A percentile compares a stretch with the other conserved stretches of the same genome.
These are phyloP conservation scores for Lumnitzera racemosa DNA, from an alignment of 345 rosid species.

Conservation along the genomic window DNA sequence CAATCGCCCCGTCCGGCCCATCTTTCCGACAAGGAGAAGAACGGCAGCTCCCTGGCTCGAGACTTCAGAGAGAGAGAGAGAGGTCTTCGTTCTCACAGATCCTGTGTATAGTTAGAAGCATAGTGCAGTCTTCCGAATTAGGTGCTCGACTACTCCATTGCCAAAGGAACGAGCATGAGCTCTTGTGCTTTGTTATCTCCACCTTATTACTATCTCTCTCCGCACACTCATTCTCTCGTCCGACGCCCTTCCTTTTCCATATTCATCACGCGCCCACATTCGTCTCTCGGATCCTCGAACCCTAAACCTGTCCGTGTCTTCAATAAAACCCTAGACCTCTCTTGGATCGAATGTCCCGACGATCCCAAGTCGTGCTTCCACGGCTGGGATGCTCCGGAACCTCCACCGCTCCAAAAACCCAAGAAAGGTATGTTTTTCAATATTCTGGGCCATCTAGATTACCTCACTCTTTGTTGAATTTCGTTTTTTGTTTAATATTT, in stretches of 20 bases:
- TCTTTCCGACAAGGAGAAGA: no score
- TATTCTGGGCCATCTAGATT: neutral
- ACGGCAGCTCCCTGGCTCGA: no score
- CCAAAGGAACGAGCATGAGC: neutral
- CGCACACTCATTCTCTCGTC: slow-evolving; percentile 16
- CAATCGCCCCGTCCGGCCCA: no score
- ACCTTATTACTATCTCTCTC: slow-evolving; percentile 18
- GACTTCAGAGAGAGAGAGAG: no score
- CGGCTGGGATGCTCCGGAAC: slow-evolving; percentile 54
- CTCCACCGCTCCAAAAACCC: slow-evolving; percentile 15
- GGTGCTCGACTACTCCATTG: no score
- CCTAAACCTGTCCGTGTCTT: slow-evolving; percentile 30
- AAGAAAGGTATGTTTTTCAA: slow-evolving; percentile 28
- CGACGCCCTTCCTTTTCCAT: slow-evolving; percentile 32
- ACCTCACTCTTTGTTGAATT: neutral
- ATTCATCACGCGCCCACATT: slow-evolving; percentile 10
- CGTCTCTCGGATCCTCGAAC: slow-evolving; percentile 15
- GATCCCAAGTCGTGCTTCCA: slow-evolving; percentile 22
- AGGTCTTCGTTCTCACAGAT: no score
- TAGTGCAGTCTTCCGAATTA: no score
- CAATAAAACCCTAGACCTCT: slow-evolving; percentile 23
- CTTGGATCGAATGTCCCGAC: slow-evolving; percentile 39
- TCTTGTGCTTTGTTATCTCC: slow-evolving; percentile 19
- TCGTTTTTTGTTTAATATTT: neutral
- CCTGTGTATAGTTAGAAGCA: no score